Evolutionary conservation across 169 alveolate species (phyloP), one percentile per base, ranked within the genome.

Genomic region (Eimeria falciformis): DNA sequence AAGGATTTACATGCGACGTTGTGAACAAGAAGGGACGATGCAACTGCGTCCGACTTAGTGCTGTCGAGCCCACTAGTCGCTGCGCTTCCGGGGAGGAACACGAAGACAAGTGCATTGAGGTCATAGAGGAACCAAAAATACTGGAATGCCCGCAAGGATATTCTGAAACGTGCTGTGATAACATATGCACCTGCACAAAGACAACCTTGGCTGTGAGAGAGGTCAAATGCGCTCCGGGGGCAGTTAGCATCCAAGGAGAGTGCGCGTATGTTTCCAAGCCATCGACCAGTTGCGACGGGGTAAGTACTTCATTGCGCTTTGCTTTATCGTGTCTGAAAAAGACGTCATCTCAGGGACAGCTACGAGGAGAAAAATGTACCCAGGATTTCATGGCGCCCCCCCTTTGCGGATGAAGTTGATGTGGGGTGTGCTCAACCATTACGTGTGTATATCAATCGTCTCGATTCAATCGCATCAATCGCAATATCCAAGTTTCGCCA

Each of bases 1-100:
- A 89, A 62, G 93, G 93, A 46, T 82, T 73, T 27, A 82, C 84
- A 45, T 89, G 93, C 29, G 90, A 89, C n/a, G 69, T 53, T 56
- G 71, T 89, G 33, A 56, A 47, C 78, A 71, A 87, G 45, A 89
- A 89, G 66, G 84, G 82, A 68, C 82, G 46, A 11, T 89, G 93
- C 90, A 37, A 23, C 4, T 89, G 93, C 56, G 73, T 81, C 56
- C 55, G 73, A 25, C 25, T 73, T 37, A 2, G 21, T 18, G 53
- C 53, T 37, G 82, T 73, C 6, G 90, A 89, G 27, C 82, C 78
- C 66, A 56, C 78, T 29, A 14, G 56, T 3, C 23, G 78, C 23
- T 89, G 93, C 65, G 83, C 46, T 37, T 53, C 11, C 6, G 93
- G 93, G 37, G 90, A 73, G 46, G 71, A 68, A 43, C 75, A 50